Evolutionary conservation across 371 early-diverging fungal species (phyloP), one percentile per base, ranked within the genome.

Genomic region (Rhizopus arrhizus): DNA sequence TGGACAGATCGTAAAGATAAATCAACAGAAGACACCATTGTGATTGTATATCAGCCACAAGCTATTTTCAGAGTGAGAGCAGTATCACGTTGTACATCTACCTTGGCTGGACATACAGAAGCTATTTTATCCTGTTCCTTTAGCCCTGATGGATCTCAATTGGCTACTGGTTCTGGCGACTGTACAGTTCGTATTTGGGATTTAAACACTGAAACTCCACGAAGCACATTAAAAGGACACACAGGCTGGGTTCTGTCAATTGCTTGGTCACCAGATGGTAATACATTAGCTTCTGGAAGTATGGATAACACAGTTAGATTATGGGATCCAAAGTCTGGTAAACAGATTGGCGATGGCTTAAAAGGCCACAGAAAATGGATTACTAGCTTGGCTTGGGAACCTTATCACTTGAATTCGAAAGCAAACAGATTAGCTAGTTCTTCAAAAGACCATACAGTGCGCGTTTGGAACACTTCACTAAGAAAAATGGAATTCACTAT

Each of bases 141-240:
- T 61, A 91, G 90, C 64, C 96, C 99, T n/a, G 93, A 96, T 66
- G 97, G 98, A 5, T 69, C 78, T 5, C 86, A 90, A 75, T 75
- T 97, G 58, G 95, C 98, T 13, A 93, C 93, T 13, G 99, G 95
- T 36, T 94, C 95, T n/a, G 91, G 97, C 28, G 99, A 99, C 74
- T 91, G 90, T 1, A 96, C 95, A 3, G 95, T 97, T 32, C 88
- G 97, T 45, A 85, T 99, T 52, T 99, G 99, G 99, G 99, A 99
- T 85, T 71, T 97, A 61, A 86, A 88, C 64, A 97, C 97, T 0
- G 95, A 95, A 66, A 97, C 96, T 32, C 96, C 96, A 15, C 82
- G 84, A 53, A 67, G 73, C 56, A 86, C 87, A 22, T 71, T 94
- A 38, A 78, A 80, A 47, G 81, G 95, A 7, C 99, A 99, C 71